Base-by-base conservation (phyloP, 1,284 basidiomycete genomes). In the Cerioporus squamosus region DNA sequence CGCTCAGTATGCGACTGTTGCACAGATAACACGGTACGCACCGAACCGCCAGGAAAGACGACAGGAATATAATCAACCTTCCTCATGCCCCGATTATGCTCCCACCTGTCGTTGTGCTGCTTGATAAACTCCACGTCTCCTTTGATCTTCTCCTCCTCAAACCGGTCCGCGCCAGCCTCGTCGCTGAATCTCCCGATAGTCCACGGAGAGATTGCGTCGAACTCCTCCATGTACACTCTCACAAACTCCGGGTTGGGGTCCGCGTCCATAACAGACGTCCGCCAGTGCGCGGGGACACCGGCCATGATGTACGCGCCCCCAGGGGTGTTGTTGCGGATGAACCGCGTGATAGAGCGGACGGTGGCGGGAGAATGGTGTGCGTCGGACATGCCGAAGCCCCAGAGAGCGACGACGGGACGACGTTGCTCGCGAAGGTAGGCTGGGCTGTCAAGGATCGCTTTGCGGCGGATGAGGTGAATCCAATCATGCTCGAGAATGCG, bases 171-270 rank as follows among this genome's bases (percentile, higher is more conserved):
- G 15, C 83, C 82, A 45, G 78, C 75, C 60, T 85, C 81, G 57
- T 79, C 80, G 31, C 74, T 73, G 64, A 83, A 90, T 44, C 87
- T 75, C 1, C 90, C 90, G 14, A 92, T 78, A 5, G 86, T 90
- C 90, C 90, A 92, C 2, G 88, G 90, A 22, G 84, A 87, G 56
- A 92, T 82, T 1, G 88, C 88, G 64, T 92, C 90, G 59, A 90
- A 89, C 39, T 83, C 84, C 26, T 86, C 83, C 14, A 90, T 75
- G 84, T 86, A 91, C 3, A 90, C 78, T 47, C 81, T 74, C 14
- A 86, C 68, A 61, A 89, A 90, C 15, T 75, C 86, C 0, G 84
- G 81, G 63, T 90, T 81, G 5, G 76, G 74, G 70, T 90, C 86
- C 1, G 87, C 86, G 67, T 92, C 90, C 33, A 79, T 80, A 18